Base-by-base conservation (phyloP, 2,329 filamentous ascomycete species). In the Sodiomyces alkalinus region DNA sequence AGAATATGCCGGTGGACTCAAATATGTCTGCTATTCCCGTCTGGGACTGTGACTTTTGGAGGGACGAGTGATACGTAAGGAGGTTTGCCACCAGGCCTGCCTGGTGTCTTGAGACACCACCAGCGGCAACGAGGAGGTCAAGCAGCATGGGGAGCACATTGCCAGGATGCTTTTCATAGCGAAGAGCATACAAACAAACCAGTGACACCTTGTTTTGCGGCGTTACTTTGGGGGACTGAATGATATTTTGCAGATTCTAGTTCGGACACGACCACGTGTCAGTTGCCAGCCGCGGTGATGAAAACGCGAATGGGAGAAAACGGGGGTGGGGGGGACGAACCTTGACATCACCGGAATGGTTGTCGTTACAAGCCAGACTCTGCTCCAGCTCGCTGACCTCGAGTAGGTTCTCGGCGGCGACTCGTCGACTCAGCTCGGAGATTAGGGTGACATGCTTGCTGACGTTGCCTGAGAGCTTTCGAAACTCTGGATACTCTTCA, bases 391-490 rank as follows among this genome's bases (percentile, higher is more conserved):
- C 90, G 52, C 85, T 93, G 32, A 96, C 85, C 51, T 98, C 90
- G n/a, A 98, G 64, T 21, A 98, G 55, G 41, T 74, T 83, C 41
- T 96, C 81, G 21, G 79, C 73, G 6, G 79, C 80, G 10, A 98
- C 86, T 31, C 81, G 73, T 32, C 87, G 70, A 49, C 85, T 94
- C 22, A 98, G 64, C 48, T 98, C 92, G 1, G 85, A 85, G 14
- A 98, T 90, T 14, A 98, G 60, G 1, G 90, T 93, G 32, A 98
- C 92, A 48, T 98, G 90, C 49, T 98, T 98, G 57, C 86, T 96
- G 30, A 98, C 90, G 41, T 98, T 98, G 20, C 90, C 86, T 2
- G 90, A 94, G 1, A 98, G 70, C 45, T 94, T 92, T 33, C 90
- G 75, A 52, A 98, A 98, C 49, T 98, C 90, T 3, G 90, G 90